Evolutionary conservation across 306 rosid species (phyloP), one percentile per base, ranked within the genome.

Genomic region (barrel medic (Medicago truncatula)): DNA sequence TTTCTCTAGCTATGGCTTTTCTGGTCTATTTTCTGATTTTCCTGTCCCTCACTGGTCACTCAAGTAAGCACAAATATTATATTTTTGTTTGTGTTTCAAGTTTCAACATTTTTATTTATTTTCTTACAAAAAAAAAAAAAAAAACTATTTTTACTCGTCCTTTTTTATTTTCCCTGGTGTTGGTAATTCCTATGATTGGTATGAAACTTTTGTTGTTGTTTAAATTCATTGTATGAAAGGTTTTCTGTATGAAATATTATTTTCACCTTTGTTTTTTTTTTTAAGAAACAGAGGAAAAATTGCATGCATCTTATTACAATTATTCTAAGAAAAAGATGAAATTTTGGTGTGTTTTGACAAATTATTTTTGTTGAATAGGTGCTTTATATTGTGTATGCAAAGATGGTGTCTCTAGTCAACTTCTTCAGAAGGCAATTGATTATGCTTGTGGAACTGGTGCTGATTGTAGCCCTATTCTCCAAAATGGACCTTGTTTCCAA

Each of bases 371-470:
- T 67, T 2, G 36, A n/a, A 56, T 14, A 95, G 99, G 89, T 86
- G 98, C 90, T n/a, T 72, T 79, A 8, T 96, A 88, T 46, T 96
- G 99, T 71, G 0, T 96, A 66, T 96, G 99, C 71, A 96, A 88
- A 73, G 93, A 85, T 74, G 98, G 97, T 60, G 16, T 80, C 8
- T 8, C 83, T 12, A 87, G 82, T 18, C 82, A 83, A 70, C 52
- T 18, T 15, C 97, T 96, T 75, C 99, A 96, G 85, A 89, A 88
- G 79, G 57, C 90, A 14, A 71, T 96, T 25, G 99, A 96, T 79
- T 92, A 92, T 86, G 99, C 99, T 15, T 96, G 99, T 83, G 97
- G 93, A 62, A 68, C 81, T 65, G 99, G 99, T 61, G 97, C 97
- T 75, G 99, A 96, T 28, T 96, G 99, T 70, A 9, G 57, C 0